phyloP scores from a whole-genome alignment of 2,329 filamentous ascomycete species.

The Ampelomyces quisqualis region DNA sequence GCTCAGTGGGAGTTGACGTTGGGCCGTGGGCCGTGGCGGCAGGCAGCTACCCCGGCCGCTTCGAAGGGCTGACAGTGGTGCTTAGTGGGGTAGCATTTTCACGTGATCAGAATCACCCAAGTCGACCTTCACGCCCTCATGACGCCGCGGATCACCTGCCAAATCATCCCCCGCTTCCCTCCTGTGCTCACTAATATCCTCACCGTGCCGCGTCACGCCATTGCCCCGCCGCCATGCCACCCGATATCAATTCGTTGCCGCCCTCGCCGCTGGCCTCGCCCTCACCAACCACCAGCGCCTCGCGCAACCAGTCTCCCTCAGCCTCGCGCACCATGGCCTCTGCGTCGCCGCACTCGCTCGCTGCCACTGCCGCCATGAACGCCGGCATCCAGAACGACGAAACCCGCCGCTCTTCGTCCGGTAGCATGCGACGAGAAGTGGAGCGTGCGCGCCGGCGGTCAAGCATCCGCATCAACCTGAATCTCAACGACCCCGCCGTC shows the following conservation, averaged over 20 bases:
- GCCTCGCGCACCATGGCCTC: conserved; percentile 53
- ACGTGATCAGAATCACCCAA: too few relatives aligned
- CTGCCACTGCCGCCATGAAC: conserved; percentile 75
- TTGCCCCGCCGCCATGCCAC: conserved; percentile 54
- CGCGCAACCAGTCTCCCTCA: conserved; percentile 33
- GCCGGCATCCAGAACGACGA: conserved; percentile 69
- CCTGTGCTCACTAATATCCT: too few relatives aligned
- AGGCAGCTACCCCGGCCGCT: too few relatives aligned
- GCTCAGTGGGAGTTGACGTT: too few relatives aligned
- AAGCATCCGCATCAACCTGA: conserved; percentile 70
- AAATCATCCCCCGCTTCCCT: too few relatives aligned
- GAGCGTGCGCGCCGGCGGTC: conserved; percentile 62
- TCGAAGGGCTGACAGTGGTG: too few relatives aligned
- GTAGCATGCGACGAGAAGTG: conserved; percentile 48
- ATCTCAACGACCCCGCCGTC: conserved; percentile 68
- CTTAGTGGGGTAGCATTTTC: too few relatives aligned
- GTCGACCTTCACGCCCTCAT: too few relatives aligned
- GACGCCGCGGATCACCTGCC: too few relatives aligned
- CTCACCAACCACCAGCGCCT: conserved; percentile 26
- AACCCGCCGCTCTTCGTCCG: conserved; percentile 51
- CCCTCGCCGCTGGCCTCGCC: conserved; percentile 50
- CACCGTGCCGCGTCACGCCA: too few relatives aligned
- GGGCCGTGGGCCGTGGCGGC: too few relatives aligned
- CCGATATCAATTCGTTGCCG: conserved; percentile 62
- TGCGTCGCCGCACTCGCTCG: conserved; percentile 69